Evolutionary conservation across 2,329 filamentous ascomycete genomes (phyloP).

Genomic region (Hansfordia pulvinata): DNA sequence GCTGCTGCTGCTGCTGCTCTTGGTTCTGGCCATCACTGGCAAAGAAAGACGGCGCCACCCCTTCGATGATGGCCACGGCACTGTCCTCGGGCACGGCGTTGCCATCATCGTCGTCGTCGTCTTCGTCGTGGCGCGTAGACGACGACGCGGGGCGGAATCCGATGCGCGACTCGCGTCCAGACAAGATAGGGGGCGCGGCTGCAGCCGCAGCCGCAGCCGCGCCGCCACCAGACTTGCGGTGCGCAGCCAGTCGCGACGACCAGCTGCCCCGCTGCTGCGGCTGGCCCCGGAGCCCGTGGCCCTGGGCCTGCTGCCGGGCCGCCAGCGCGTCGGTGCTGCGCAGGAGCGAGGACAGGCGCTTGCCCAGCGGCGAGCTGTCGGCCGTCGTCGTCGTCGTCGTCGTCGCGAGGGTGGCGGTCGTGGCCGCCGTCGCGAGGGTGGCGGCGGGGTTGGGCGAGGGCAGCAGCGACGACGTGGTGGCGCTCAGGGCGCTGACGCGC

Average conservation of each 20-base stretch:
- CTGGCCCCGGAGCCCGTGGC: too few relatives aligned
- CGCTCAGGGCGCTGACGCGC: too few relatives aligned
- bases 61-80: slow-evolving; percentile 4
- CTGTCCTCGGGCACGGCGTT: neutral
- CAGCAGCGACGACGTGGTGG: too few relatives aligned
- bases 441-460: too few relatives aligned
- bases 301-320: too few relatives aligned
- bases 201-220: slow-evolving; percentile 1
- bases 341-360: too few relatives aligned
- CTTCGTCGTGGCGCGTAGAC: neutral
- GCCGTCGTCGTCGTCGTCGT: slow-evolving; percentile 1
- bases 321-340: too few relatives aligned
- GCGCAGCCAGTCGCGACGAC: too few relatives aligned
- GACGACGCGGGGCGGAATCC: slow-evolving; percentile 3
- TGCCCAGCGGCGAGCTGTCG: neutral
- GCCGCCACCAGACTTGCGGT: neutral
- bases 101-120: neutral
- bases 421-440: slow-evolving; percentile 6
- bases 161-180: slow-evolving; percentile 4
- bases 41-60: slow-evolving; percentile 1
- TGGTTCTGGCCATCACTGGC: neutral
- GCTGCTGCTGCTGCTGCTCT: neutral
- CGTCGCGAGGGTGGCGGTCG: slow-evolving; percentile 4
- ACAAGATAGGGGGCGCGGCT: slow-evolving; percentile 1
- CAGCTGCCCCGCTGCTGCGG: too few relatives aligned